A percentile compares a stretch with the other conserved stretches of the same genome.
Conservation (phyloP, 345 rosid species). For the Corymbia maculata region DNA sequence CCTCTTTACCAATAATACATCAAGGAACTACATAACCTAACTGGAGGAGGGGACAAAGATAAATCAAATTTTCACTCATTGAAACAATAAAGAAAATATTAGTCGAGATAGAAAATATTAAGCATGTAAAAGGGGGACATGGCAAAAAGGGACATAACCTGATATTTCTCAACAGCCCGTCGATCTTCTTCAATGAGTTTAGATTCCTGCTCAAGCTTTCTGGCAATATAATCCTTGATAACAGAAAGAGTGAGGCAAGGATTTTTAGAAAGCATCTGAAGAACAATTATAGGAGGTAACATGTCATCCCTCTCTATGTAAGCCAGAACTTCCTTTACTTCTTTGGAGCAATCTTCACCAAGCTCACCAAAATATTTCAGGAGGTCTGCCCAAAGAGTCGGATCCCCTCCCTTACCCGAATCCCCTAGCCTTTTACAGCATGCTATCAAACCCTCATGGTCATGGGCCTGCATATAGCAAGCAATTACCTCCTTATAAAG, state of each 20-base stretch:
- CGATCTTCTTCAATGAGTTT: constrained; percentile 92
- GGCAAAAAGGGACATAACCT: constrained; percentile 31
- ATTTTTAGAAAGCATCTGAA: constrained; percentile 84
- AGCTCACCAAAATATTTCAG: constrained; percentile 96
- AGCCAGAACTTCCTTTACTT: constrained; percentile 87
- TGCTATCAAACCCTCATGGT: constrained; percentile 87
- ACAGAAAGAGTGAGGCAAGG: constrained; percentile 95
- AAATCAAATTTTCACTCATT: background rate
- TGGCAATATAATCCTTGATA: constrained; percentile 88
- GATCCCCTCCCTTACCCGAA: constrained; percentile 88
- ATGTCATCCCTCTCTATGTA: constrained; percentile 92
- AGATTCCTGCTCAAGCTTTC: constrained; percentile 95
- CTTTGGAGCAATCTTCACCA: constrained; percentile 97
- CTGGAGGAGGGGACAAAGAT: background rate
- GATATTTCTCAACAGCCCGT: constrained; percentile 82
- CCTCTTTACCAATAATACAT: background rate
- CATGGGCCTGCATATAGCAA: constrained; percentile 97
- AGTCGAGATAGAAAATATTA: background rate
- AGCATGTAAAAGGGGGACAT: background rate
- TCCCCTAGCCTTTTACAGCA: constrained; percentile 95
- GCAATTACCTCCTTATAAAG: constrained; percentile 93
- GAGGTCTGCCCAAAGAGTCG: constrained; percentile 98
- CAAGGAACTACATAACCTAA: background rate
- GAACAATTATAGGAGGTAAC: constrained; percentile 93
- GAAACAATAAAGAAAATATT: background rate